Evolutionary conservation across 129 eudicot genomes (phyloP).

Genomic region (carrot (Daucus carota)): DNA sequence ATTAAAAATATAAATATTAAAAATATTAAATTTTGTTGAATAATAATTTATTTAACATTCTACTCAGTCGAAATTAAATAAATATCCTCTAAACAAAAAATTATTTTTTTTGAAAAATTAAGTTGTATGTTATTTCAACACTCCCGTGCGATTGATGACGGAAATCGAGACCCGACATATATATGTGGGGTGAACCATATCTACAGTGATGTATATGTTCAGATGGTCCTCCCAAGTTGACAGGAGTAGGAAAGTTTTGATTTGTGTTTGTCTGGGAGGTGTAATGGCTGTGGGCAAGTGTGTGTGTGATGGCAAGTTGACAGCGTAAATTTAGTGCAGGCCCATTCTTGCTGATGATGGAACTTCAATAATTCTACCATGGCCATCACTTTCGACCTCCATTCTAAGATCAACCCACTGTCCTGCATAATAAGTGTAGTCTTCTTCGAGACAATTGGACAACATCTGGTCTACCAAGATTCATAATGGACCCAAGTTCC

Average conservation of each 20-base stretch:
- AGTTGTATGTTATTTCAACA: too few species aligned
- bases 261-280: background rate
- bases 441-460: background rate
- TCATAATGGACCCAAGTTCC: background rate
- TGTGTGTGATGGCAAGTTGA: background rate
- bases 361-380: background rate
- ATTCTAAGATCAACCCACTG: background rate
- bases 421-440: background rate
- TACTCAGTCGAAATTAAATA: too few species aligned
- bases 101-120: too few species aligned
- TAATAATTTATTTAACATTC: too few species aligned
- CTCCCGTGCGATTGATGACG: too few species aligned
- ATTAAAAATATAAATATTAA: too few species aligned
- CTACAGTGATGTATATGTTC: background rate
- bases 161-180: too few species aligned
- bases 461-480: background rate
- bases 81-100: too few species aligned
- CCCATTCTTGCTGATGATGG: background rate
- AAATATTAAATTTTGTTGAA: too few species aligned
- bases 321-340: background rate
- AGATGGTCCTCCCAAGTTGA: conserved; percentile 7
- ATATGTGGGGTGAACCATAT: background rate
- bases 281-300: background rate
- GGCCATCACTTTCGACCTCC: background rate
- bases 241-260: background rate